Conservation (phyloP, 73 alveolate species). For the Paramecium primaurelia region DNA sequence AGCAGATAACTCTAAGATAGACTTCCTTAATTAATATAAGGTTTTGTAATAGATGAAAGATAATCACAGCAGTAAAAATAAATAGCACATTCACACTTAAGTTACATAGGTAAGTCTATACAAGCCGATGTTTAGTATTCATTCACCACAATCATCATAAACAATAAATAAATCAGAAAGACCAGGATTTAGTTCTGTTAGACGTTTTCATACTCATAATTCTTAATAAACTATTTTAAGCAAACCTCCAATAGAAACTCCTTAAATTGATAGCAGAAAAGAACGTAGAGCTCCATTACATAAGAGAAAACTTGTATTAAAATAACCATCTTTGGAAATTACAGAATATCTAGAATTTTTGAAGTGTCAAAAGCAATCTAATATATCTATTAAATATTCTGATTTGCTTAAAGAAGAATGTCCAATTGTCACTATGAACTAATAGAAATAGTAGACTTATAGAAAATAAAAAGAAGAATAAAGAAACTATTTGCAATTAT, state of each 20-base stretch:
- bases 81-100: not conserved
- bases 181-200: not conserved
- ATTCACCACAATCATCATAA: not conserved
- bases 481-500: not conserved
- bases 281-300: not conserved
- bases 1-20: not conserved
- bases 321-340: not conserved
- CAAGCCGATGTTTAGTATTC: not conserved
- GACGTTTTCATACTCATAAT: not conserved
- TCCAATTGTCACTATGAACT: not conserved
- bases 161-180: not conserved
- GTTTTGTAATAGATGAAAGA: not conserved
- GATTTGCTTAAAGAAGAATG: not conserved
- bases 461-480: not conserved
- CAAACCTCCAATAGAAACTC: not conserved
- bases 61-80: not conserved
- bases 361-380: not conserved
- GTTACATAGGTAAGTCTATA: not conserved
- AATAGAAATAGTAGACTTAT: not conserved
- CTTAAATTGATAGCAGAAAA: not conserved
- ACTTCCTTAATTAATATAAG: not conserved
- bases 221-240: not conserved
- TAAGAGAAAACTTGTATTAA: not conserved
- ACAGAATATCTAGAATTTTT: not conserved
- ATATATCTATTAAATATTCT: not conserved